Evolutionary conservation across 2,329 filamentous ascomycete genomes (phyloP), one percentile per base, ranked within the genome.

Genomic region (Fusarium sulawesiense): DNA sequence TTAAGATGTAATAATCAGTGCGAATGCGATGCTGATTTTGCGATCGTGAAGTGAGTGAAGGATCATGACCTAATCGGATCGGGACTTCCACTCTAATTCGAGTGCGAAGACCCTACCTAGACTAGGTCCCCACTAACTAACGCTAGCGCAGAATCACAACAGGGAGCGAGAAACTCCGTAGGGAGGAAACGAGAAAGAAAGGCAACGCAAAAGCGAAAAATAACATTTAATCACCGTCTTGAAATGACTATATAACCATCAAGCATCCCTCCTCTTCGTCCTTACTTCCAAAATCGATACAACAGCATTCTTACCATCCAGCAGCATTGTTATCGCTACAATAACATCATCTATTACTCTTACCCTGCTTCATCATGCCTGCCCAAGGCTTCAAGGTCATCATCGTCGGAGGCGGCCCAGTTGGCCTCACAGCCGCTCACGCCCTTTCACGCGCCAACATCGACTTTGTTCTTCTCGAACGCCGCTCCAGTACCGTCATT

Each of bases 391-490:
- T 72, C 20, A 61, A 64, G 44, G 73, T 63, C 7, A 76, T 80
- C 56, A 62, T 77, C 9, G 68, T 74, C 11, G 76, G 76, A 23
- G 76, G 76, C 2, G 76, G 76, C 1, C 76, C 76, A 0, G 70
- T 76, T 3, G 77, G 77, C 3, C 61, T 78, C 3, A 69, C 65
- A 0, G 72, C 76, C 3, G 77, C 77, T 2, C 74, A 76, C 16
- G 66, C 74, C 1, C 67, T 78, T 3, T 59, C 61, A 6, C 71
- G 53, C 4, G 77, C 76, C 7, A 66, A 68, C n/a, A 78, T 83
- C 37, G 78, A 82, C 56, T 83, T 80, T 13, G 68, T 81, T 42
- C 56, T 83, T 10, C 78, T 83, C 2, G 81, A 83, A 54, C 66
- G 74, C 13, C 75, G 77, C 3, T 29, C 67, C 2, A 65, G 70